Percentiles rank a stretch among this genome's conserved stretches.
phyloP scores from a whole-genome alignment of 176 grass and related monocot genomes.

The Musa schizocarpa region DNA sequence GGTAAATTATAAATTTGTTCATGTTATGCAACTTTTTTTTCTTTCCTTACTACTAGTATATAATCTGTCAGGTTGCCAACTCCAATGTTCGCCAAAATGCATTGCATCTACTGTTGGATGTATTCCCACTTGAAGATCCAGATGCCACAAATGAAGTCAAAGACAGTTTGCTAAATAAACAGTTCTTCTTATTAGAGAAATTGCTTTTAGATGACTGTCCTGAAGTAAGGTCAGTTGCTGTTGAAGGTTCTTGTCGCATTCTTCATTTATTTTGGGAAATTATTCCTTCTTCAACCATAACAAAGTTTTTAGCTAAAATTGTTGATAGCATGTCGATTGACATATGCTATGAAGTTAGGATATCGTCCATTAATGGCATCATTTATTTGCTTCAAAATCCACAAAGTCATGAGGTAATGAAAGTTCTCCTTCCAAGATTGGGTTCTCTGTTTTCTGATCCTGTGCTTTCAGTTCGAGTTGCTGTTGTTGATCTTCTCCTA shows the following conservation, averaged over 20 bases:
- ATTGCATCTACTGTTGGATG: slow-evolving; percentile 77
- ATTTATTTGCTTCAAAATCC: slow-evolving; percentile 91
- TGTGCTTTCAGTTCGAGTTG: slow-evolving; percentile 54
- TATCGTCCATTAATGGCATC: slow-evolving; percentile 72
- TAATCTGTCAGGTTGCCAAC: slow-evolving; percentile 65
- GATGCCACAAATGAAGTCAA: slow-evolving; percentile 85
- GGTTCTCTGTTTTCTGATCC: slow-evolving; percentile 59
- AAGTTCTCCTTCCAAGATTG: slow-evolving; percentile 71
- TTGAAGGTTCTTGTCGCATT: slow-evolving; percentile 86
- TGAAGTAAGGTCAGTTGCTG: slow-evolving; percentile 65
- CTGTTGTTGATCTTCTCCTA: slow-evolving; percentile 78
- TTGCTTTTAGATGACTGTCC: slow-evolving; percentile 68
- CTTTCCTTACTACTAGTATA: slow-evolving; percentile 11
- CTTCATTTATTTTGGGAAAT: slow-evolving; percentile 93
- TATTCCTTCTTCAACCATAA: slow-evolving; percentile 59
- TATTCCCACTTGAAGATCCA: slow-evolving; percentile 90
- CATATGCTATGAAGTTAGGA: slow-evolving; percentile 61
- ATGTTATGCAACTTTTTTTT: not conserved
- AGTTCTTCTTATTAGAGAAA: slow-evolving; percentile 77
- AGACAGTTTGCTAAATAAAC: slow-evolving; percentile 67
- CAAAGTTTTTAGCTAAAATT: slow-evolving; percentile 72
- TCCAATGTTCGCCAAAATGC: slow-evolving; percentile 81
- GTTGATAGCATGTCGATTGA: slow-evolving; percentile 82
- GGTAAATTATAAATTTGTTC: not conserved
- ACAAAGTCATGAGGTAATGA: slow-evolving; percentile 83